Evolutionary conservation across 2,329 filamentous ascomycete genomes (phyloP).

Genomic region (Fusarium citri): DNA sequence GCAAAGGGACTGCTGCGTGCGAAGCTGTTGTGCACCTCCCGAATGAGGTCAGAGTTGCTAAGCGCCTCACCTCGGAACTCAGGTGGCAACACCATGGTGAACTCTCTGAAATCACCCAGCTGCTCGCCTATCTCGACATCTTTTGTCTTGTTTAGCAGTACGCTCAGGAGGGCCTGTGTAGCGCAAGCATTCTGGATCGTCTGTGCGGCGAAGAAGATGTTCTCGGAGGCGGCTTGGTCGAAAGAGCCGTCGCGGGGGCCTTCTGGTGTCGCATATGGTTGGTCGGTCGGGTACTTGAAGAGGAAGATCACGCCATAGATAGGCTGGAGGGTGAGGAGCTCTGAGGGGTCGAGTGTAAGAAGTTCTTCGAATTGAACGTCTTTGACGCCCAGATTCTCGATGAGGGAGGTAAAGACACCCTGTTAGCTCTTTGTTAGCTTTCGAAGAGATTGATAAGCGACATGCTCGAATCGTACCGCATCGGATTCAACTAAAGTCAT

Average conservation of each 20-base stretch:
- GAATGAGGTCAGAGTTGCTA: constrained; percentile 74
- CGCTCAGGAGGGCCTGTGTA: constrained; percentile 92
- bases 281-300: constrained; percentile 91
- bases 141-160: constrained; percentile 85
- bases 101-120: constrained; percentile 85
- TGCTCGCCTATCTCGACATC: constrained; percentile 77
- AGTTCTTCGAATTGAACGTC: constrained; percentile 98
- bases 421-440: constrained; percentile 43
- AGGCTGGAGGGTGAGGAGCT: constrained; percentile 76
- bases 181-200: constrained; percentile 99
- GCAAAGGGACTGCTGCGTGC: constrained; percentile 89
- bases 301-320: constrained; percentile 98
- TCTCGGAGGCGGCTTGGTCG: constrained; percentile 78
- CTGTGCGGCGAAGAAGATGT: constrained; percentile 93
- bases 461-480: constrained; percentile 77
- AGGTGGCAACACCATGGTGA: constrained; percentile 84
- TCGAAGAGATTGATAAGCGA: background rate
- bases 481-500: constrained; percentile 80
- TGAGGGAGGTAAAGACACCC: constrained; percentile 97
- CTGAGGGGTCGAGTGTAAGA: constrained; percentile 83
- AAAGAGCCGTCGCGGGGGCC: constrained; percentile 84
- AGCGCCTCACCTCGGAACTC: constrained; percentile 74
- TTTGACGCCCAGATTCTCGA: constrained; percentile 90
- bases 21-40: constrained; percentile 89
- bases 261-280: constrained; percentile 67